Conservation (phyloP, 371 early-diverging fungal genomes). For the Syncephalastrum sp. region DNA sequence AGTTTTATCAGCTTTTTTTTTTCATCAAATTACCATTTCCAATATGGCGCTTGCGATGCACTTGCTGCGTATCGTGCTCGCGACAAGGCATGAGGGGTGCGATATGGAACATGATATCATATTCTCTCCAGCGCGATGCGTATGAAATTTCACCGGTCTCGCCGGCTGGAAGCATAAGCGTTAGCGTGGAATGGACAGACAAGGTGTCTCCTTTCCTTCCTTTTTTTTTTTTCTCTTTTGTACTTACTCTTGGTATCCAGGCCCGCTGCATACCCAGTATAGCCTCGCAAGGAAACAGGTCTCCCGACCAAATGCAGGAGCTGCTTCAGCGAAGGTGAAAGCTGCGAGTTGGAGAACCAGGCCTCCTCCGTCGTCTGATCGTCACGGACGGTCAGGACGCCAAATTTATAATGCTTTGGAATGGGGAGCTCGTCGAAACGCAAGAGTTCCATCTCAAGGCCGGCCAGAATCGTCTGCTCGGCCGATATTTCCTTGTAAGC, state of each 20-base stretch:
- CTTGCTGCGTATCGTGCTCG: slow-evolving; percentile 70
- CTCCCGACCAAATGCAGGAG: slow-evolving; percentile 75
- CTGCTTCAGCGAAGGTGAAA: slow-evolving; percentile 58
- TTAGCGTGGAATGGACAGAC: too few species aligned
- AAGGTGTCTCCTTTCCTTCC: too few species aligned
- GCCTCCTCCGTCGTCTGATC: slow-evolving; percentile 75
- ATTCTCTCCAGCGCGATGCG: slow-evolving; percentile 73
- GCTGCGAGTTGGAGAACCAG: slow-evolving; percentile 66
- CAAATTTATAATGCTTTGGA: slow-evolving; percentile 80
- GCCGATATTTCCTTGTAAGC: slow-evolving; percentile 35
- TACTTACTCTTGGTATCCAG: slow-evolving; percentile 74
- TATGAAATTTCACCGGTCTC: slow-evolving; percentile 74
- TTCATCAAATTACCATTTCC: slow-evolving; percentile 62
- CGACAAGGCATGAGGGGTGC: slow-evolving; percentile 74
- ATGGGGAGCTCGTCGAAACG: slow-evolving; percentile 59
- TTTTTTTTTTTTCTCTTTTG: background rate
- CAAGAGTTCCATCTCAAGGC: slow-evolving; percentile 57
- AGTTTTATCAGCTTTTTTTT: slow-evolving; percentile 2
- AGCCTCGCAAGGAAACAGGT: slow-evolving; percentile 70
- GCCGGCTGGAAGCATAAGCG: slow-evolving; percentile 30
- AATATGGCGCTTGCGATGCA: slow-evolving; percentile 80
- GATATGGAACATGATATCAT: slow-evolving; percentile 86
- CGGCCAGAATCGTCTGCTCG: slow-evolving; percentile 39
- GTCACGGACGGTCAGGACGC: slow-evolving; percentile 60
- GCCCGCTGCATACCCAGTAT: slow-evolving; percentile 80